These are phyloP conservation scores for Chamaecrista fasciculata DNA, from an alignment of 306 rosid species.

Conservation along the genomic window DNA sequence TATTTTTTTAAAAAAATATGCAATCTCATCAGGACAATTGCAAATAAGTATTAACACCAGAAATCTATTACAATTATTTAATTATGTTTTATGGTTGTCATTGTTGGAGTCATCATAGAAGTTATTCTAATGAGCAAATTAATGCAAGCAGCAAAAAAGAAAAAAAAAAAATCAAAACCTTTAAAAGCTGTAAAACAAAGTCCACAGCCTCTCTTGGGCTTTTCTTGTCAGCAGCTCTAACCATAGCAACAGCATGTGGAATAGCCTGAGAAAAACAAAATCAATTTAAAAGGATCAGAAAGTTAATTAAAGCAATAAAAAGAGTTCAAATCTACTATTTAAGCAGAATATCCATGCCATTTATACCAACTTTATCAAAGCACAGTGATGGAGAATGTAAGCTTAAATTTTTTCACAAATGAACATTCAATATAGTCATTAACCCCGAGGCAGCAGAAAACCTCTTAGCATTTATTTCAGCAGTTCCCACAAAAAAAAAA, in stretches of 20 bases:
- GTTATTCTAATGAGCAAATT: too few relatives aligned
- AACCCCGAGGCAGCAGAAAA: background rate
- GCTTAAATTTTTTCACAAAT: background rate
- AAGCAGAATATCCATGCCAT: conserved; percentile 22
- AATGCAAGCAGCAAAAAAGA: background rate
- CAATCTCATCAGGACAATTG: background rate
- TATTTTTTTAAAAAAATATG: background rate
- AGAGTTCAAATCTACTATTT: conserved; percentile 1
- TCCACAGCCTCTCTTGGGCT: conserved; percentile 98
- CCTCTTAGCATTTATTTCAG: background rate
- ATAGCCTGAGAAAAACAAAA: conserved; percentile 66
- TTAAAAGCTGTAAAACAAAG: conserved; percentile 84
- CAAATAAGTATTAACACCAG: background rate
- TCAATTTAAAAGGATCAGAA: background rate
- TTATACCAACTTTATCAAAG: conserved; percentile 3
- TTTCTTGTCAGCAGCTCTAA: conserved; percentile 79
- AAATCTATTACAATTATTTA: background rate
- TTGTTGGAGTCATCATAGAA: too few relatives aligned
- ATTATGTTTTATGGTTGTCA: background rate
- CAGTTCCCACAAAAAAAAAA: background rate
- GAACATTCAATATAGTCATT: background rate
- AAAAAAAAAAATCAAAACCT: conserved; percentile 51
- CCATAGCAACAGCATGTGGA: conserved; percentile 93
- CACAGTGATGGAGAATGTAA: background rate
- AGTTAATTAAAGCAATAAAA: conserved; percentile 2